phyloP scores from a whole-genome alignment of 768 basidiomycete species.

The Gymnopilus junonius region DNA sequence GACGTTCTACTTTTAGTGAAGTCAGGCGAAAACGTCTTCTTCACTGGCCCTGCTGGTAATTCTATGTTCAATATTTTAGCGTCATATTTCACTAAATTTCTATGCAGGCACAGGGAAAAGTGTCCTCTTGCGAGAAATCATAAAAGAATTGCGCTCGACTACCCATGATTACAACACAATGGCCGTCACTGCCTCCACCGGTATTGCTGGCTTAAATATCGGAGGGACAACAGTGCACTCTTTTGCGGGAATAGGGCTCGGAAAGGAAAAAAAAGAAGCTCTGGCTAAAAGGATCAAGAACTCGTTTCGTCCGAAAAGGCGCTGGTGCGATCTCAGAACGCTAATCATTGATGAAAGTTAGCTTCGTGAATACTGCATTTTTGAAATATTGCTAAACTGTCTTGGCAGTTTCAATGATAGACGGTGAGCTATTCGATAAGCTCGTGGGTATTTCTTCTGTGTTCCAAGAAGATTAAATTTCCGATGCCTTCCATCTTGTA shows the following conservation, averaged over 20 bases:
- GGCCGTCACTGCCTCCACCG: constrained; percentile 70
- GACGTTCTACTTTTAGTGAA: constrained; percentile 49
- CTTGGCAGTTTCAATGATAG: constrained; percentile 72
- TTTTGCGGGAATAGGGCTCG: constrained; percentile 67
- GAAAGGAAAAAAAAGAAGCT: constrained; percentile 48
- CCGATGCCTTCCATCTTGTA: constrained; percentile 25
- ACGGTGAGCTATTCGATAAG: constrained; percentile 72
- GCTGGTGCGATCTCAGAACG: constrained; percentile 57
- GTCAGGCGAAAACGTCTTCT: constrained; percentile 65
- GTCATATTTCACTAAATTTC: neutral
- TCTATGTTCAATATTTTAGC: neutral
- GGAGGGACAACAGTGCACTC: constrained; percentile 72
- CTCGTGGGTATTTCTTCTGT: constrained; percentile 41
- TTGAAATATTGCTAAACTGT: neutral
- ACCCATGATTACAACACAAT: constrained; percentile 27
- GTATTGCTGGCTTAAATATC: constrained; percentile 72
- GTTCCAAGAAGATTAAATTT: constrained; percentile 15
- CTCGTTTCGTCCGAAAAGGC: constrained; percentile 23
- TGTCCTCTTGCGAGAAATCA: constrained; percentile 66
- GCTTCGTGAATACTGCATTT: constrained; percentile 7
- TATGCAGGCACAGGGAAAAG: constrained; percentile 70
- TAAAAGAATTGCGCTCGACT: constrained; percentile 40
- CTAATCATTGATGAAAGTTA: constrained; percentile 79
- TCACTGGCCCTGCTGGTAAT: constrained; percentile 74
- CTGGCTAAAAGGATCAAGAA: constrained; percentile 41